Conservation (phyloP, 495 filamentous ascomycete genomes). For the Podospora australis region DNA sequence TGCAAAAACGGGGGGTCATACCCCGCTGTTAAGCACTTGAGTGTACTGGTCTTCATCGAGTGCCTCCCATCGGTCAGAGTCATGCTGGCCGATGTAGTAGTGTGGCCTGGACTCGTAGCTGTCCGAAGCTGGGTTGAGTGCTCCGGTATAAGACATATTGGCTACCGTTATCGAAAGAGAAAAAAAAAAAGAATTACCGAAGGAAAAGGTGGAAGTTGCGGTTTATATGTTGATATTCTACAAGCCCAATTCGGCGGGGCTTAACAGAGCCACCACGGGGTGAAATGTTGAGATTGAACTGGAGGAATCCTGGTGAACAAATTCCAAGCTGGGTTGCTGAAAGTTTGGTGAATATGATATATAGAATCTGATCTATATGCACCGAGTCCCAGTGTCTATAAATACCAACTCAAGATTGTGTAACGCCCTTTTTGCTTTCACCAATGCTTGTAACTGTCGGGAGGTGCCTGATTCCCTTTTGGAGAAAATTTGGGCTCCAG, state of each 20-base stretch:
- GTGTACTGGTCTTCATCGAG: constrained; percentile 59
- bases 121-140: constrained; percentile 45
- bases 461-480: not conserved
- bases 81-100: constrained; percentile 83
- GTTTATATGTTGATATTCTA: too few relatives aligned
- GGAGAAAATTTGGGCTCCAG: not conserved
- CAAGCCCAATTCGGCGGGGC: not conserved
- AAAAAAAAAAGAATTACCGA: too few relatives aligned
- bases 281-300: not conserved
- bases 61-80: constrained; percentile 54
- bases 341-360: too few relatives aligned
- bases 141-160: constrained; percentile 19
- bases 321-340: not conserved
- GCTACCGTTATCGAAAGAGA: not conserved
- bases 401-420: not conserved
- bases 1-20: constrained; percentile 32
- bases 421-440: not conserved
- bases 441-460: not conserved
- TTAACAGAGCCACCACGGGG: not conserved
- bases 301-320: not conserved
- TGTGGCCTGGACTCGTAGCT: constrained; percentile 42
- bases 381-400: not conserved
- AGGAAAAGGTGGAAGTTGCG: too few relatives aligned
- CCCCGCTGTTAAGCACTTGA: constrained; percentile 59
- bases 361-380: not conserved